These are phyloP conservation scores for Rhizopogon rudus DNA, from an alignment of 768 basidiomycete species.

Conservation along the genomic window DNA sequence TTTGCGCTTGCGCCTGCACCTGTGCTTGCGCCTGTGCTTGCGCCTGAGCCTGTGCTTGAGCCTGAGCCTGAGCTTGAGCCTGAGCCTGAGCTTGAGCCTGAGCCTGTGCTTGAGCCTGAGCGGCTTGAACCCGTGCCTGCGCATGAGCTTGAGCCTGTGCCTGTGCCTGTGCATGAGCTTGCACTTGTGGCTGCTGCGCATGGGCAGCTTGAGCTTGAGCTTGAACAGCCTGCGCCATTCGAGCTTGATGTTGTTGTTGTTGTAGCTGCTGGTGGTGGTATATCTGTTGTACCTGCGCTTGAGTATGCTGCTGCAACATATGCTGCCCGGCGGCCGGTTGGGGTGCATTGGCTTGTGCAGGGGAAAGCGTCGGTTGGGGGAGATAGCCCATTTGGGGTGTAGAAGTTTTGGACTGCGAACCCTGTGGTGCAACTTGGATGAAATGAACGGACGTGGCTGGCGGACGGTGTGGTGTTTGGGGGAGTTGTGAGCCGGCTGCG, in stretches of 20 bases:
- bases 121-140: constrained; percentile 20
- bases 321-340: constrained; percentile 5
- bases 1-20: constrained; percentile 10
- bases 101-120: constrained; percentile 40
- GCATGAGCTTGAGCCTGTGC: constrained; percentile 14
- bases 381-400: constrained; percentile 25
- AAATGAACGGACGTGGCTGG: constrained; percentile 20
- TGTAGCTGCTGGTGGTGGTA: constrained; percentile 10
- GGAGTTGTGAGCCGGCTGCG: constrained; percentile 23
- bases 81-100: constrained; percentile 25
- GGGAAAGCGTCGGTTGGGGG: constrained; percentile 12
- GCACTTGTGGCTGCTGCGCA: constrained; percentile 5
- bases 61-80: constrained; percentile 15
- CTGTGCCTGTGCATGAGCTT: constrained; percentile 1
- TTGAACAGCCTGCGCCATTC: constrained; percentile 11
- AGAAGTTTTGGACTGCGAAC: constrained; percentile 21
- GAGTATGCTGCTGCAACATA: constrained; percentile 16
- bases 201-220: not conserved
- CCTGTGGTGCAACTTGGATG: constrained; percentile 18
- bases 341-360: constrained; percentile 14
- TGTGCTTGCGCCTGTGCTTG: constrained; percentile 8
- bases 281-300: constrained; percentile 14
- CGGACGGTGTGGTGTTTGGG: constrained; percentile 18
- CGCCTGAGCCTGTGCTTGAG: constrained; percentile 4
- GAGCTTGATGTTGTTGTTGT: constrained; percentile 14